A percentile compares a stretch with the other conserved stretches of the same genome.
phyloP scores from a whole-genome alignment of 805 yeast genomes.

The Saccharomycopsis schoenii region DNA sequence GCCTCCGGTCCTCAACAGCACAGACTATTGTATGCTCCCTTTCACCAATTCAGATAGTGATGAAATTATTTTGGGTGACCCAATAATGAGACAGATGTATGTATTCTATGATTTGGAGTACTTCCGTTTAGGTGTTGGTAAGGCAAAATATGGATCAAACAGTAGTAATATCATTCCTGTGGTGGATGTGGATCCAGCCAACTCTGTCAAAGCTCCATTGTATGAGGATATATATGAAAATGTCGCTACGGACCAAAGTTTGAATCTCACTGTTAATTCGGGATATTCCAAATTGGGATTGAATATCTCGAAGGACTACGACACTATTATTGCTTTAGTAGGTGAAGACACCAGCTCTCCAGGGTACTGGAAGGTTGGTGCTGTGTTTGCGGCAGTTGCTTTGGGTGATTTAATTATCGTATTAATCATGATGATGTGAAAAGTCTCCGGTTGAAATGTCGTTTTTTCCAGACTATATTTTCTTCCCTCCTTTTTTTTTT shows the following conservation, averaged over 20 bases:
- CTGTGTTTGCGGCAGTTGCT: neutral
- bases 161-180: neutral
- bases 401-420: neutral
- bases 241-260: neutral
- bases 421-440: neutral
- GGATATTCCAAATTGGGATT: neutral
- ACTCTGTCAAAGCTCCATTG: neutral
- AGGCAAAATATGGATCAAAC: conserved; percentile 23
- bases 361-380: neutral
- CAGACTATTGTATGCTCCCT: neutral
- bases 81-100: conserved; percentile 41
- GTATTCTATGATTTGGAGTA: conserved; percentile 44
- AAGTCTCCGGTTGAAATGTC: neutral
- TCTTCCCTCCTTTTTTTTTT: neutral
- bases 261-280: neutral
- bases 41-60: conserved; percentile 12
- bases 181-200: neutral
- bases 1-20: neutral
- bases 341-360: neutral
- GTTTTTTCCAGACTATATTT: too few relatives aligned
- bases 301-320: neutral
- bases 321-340: neutral
- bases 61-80: conserved; percentile 40
- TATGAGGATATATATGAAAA: neutral
- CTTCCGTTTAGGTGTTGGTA: conserved; percentile 35